Evolutionary conservation across 352 stramenopile genomes (phyloP).

Genomic region (Pythium insidiosum): DNA sequence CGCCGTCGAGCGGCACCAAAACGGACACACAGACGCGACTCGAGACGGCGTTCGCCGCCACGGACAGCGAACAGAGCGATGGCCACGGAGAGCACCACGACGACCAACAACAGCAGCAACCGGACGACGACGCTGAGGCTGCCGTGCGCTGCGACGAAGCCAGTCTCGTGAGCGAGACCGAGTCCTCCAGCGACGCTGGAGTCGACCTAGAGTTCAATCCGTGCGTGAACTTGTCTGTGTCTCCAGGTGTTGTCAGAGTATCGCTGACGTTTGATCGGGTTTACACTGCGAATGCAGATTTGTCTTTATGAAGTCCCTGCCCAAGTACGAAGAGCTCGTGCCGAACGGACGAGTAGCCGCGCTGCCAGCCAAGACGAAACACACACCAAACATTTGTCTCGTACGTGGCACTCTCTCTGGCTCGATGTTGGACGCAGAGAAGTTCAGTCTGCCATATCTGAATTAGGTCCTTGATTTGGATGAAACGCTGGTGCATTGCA

Average conservation of each 20-base stretch:
- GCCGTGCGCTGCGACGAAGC: conserved; percentile 4
- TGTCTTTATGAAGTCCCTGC: conserved; percentile 83
- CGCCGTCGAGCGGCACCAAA: conserved; percentile 23
- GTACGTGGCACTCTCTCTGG: conserved; percentile 14
- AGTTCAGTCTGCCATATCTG: background rate
- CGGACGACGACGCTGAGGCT: conserved; percentile 16
- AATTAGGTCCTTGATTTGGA: conserved; percentile 94
- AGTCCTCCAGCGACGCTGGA: conserved; percentile 26
- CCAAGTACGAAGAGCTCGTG: conserved; percentile 71
- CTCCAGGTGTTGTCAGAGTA: background rate
- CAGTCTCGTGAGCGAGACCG: conserved; percentile 16
- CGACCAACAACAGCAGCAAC: background rate
- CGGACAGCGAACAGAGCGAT: background rate
- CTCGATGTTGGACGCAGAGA: background rate
- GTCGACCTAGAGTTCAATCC: conserved; percentile 73
- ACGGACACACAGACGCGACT: conserved; percentile 18
- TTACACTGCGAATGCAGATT: too few species aligned
- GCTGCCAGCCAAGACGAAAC: conserved; percentile 40
- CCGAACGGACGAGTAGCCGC: conserved; percentile 36
- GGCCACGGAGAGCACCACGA: conserved; percentile 1
- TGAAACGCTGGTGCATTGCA: conserved; percentile 99
- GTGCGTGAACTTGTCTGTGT: conserved; percentile 22
- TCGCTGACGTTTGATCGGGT: background rate
- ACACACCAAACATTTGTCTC: conserved; percentile 65
- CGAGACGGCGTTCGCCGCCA: conserved; percentile 20